phyloP scores from a whole-genome alignment of 192 early-diverging fungal genomes.

The Jimgerdemannia flammicorona region DNA sequence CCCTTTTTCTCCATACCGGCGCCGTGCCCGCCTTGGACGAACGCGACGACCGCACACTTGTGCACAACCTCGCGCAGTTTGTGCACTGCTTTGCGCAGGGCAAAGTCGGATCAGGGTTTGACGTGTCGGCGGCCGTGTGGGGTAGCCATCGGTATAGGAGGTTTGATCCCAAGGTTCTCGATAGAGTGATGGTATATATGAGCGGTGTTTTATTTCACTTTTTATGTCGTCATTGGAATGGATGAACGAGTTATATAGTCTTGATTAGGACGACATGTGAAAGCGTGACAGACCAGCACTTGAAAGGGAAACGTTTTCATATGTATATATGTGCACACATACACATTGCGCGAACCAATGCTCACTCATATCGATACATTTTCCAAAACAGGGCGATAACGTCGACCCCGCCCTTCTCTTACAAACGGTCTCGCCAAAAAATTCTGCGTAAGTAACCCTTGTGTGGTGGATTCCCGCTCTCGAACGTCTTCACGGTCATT shows the following conservation, averaged over 20 bases:
- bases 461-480: neutral
- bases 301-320: too few species aligned
- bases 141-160: constrained; percentile 86
- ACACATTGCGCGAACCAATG: too few species aligned
- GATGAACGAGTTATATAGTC: too few species aligned
- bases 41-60: constrained; percentile 38
- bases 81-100: constrained; percentile 97
- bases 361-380: too few species aligned
- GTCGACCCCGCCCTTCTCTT: constrained; percentile 26
- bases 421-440: constrained; percentile 39
- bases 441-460: constrained; percentile 16
- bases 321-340: too few species aligned
- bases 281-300: too few species aligned
- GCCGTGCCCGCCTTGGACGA: constrained; percentile 25
- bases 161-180: constrained; percentile 70
- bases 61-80: constrained; percentile 89
- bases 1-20: constrained; percentile 73
- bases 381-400: constrained; percentile 16
- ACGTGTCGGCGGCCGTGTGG: constrained; percentile 89
- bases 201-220: neutral
- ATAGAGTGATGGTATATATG: constrained; percentile 47
- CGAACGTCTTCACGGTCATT: neutral
- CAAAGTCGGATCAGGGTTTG: constrained; percentile 96
- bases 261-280: too few species aligned
- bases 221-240: too few species aligned